Evolutionary conservation across 1,139 yeast species (phyloP), one percentile per base, ranked within the genome.

Genomic region (Protomyces arabidopsidicola): DNA sequence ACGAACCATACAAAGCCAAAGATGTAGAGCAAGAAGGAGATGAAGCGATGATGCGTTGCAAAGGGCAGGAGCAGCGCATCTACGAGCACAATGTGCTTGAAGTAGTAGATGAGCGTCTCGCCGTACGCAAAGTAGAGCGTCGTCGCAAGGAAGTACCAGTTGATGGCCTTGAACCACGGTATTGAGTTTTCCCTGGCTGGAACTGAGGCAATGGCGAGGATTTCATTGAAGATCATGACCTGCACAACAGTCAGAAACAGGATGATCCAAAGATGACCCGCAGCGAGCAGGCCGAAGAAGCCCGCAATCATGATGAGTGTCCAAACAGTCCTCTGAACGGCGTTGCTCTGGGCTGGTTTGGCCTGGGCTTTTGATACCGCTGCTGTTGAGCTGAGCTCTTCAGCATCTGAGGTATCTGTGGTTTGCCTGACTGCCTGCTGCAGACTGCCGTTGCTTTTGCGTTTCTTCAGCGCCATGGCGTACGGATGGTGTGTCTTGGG

Each of bases 121-220:
- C 97, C 97, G 72, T 93, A 97, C 71, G 93, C 79, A 74, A 87
- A 93, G 75, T 90, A 90, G 68, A 90, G 84, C 5, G 96, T 86
- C 16, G 96, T 84, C 67, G 87, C 82, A 63, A 78, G 70, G 65
- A 77, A 78, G 69, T 65, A 93, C 98, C 98, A 93, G 74, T 90
- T 90, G 71, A 93, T 79, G n/a, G 88, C 82, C 67, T 86, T 83
- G 61, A 93, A 90, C 75, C 87, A 83, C 16, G 96, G 96, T 69
- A 93, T 78, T 66, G 86, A 85, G 75, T 88, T 88, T 70, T 87
- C 90, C 71, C 90, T 82, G 1, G 96, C 90, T 2, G 96, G 90
- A 69, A 85, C 90, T 10, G 96, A 86, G 67, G 96, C 89, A 51
- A 78, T 72, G 56, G 87, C 84, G 69, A 95, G 91, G 72, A 95